Percentiles rank a stretch among this genome's conserved stretches.
phyloP scores from a whole-genome alignment of 306 rosid species.

The Senna tora region DNA sequence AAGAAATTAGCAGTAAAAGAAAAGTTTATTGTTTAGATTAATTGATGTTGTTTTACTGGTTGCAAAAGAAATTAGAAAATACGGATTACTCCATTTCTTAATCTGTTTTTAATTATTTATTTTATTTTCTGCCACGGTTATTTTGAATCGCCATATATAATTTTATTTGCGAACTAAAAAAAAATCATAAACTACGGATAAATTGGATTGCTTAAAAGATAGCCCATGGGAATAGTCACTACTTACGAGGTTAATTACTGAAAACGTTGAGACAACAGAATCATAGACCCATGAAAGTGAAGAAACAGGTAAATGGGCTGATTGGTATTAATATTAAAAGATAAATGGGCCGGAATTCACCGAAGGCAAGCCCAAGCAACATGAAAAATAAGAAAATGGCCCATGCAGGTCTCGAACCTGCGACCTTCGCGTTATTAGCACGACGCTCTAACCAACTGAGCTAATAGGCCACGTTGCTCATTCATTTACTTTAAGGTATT shows the following conservation, averaged over 20 bases:
- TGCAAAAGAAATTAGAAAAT: not conserved
- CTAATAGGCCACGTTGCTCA: constrained; percentile 34
- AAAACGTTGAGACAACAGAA: no score
- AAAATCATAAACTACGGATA: no score
- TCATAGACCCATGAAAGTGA: no score
- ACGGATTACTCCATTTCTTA: not conserved
- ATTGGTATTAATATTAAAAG: no score
- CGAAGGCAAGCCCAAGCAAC: no score
- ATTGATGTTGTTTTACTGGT: not conserved
- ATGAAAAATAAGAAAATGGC: not conserved
- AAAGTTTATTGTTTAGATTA: not conserved
- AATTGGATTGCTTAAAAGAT: not conserved
- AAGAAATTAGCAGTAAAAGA: not conserved
- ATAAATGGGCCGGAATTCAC: no score
- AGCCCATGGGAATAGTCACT: no score
- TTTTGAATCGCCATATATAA: no score
- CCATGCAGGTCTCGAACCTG: constrained; percentile 46
- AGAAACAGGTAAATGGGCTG: no score
- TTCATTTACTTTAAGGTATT: no score
- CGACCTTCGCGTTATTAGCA: constrained; percentile 43
- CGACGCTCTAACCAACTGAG: constrained; percentile 38
- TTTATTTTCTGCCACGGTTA: no score
- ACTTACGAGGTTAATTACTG: no score
- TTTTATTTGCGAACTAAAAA: not conserved
- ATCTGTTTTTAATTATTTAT: not conserved